Conservation (phyloP, 768 basidiomycete genomes). For the Ramaria sp. region DNA sequence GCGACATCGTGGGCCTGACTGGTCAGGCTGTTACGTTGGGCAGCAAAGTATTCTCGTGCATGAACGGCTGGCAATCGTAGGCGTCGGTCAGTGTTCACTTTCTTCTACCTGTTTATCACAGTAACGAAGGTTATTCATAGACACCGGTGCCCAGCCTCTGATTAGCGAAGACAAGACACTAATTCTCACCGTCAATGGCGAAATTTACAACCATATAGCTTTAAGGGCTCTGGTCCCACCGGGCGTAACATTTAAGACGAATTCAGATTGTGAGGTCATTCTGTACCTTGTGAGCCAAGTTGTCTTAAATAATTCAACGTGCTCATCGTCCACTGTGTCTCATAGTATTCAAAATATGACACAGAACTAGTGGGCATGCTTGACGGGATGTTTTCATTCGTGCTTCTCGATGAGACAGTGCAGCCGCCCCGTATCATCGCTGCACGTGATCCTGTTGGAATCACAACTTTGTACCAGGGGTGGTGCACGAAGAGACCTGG, state of each 20-base stretch:
- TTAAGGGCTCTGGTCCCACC: conserved; percentile 58
- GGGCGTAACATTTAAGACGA: conserved; percentile 81
- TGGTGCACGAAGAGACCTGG: conserved; percentile 79
- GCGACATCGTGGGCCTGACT: conserved; percentile 94
- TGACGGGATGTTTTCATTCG: conserved; percentile 99
- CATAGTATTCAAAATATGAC: conserved; percentile 75
- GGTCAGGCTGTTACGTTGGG: conserved; percentile 92
- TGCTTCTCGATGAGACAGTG: conserved; percentile 88
- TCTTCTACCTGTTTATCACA: not conserved
- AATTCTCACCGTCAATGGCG: conserved; percentile 90
- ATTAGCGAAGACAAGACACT: conserved; percentile 75
- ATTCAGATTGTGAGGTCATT: conserved; percentile 97
- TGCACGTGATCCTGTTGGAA: conserved; percentile 93
- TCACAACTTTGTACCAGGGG: conserved; percentile 98
- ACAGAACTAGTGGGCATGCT: conserved; percentile 68
- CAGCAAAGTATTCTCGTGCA: conserved; percentile 78
- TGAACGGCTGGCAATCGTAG: conserved; percentile 94
- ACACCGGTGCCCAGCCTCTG: conserved; percentile 94
- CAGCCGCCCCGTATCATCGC: conserved; percentile 87
- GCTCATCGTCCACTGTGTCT: conserved; percentile 6
- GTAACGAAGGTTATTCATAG: conserved; percentile 28
- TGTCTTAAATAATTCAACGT: not conserved
- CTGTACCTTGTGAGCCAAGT: conserved; percentile 61
- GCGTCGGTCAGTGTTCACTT: conserved; percentile 61
- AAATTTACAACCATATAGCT: conserved; percentile 94